Evolutionary conservation across 345 rosid genomes (phyloP), one percentile per base, ranked within the genome.

Genomic region (Lepidium aucheri): DNA sequence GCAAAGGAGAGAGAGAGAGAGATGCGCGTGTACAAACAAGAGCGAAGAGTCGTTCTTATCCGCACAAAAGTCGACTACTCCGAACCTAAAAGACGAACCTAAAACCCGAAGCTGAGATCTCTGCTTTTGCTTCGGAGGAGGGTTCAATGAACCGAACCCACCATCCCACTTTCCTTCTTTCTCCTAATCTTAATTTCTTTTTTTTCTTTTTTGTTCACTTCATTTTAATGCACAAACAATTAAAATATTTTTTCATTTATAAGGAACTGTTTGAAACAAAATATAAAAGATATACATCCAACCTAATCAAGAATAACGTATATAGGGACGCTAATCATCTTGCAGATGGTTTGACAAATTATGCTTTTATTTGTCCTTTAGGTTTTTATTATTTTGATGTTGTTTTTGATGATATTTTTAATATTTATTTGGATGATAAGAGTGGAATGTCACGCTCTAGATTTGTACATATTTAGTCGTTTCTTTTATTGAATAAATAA

Each of bases 1-100:
- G n/a, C n/a, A n/a, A n/a, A n/a, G n/a, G n/a, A 20, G 53, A 57
- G 35, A 53, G 49, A 59, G 60, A 55, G 9, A 42, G 44, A 39
- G 47, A 52, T 39, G 77, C 15, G 70, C 76, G 55, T 58, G 73
- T 63, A 26, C 3, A 60, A 60, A 53, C 4, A 38, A 67, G 73
- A 60, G 54, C 26, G 59, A 60, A 80, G 74, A 62, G 73, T 58
- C 81, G 86, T 85, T 81, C 94, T 89, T 89, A 87, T 87, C 96
- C 75, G 70, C 69, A 64, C 73, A 73, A 70, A 40, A 65, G 72
- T 67, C 69, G 63, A 63, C 78, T 67, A n/a, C 35, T 15, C 72
- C 63, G 51, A 69, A 28, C 64, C 72, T 72, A 40, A 18, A 9
- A 7, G 6, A 71, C 70, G 67, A 73, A 35, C 43, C 64, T 73